Evolutionary conservation across 2,329 filamentous ascomycete genomes (phyloP), one percentile per base, ranked within the genome.

Genomic region (Stachybotrys chartarum): DNA sequence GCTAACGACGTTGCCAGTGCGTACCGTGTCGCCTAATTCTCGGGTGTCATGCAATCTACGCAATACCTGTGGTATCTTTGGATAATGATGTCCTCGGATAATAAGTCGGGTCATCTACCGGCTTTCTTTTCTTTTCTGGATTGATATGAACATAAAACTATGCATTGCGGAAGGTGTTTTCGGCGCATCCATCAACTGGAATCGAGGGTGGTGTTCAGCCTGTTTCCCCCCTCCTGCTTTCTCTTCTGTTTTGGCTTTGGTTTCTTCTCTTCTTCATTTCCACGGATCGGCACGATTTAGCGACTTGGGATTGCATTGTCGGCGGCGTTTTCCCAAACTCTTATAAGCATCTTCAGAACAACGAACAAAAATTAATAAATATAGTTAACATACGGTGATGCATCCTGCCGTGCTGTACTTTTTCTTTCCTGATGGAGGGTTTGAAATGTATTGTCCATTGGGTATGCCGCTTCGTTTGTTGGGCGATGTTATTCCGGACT

Each of bases 11-110:
- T 48, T 8, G 53, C 18, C 48, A 70, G 68, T 59, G 68, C 68
- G 24, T 71, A 70, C 57, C 68, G 69, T 49, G 68, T 52, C 8
- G 35, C 50, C 32, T 52, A 42, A 52, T 3, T 24, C 16, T 12
- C 59, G 5, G 35, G 35, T 10, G 8, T 14, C 35, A 42, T 42
- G 35, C 35, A 24, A 24, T 4, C 4, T 4, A 4, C 24, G 24
- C 24, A 24, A 24, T 24, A 24, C 24, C 24, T 24, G 24, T 24
- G 24, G 24, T 24, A 24, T 4, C 24, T 24, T 24, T 24, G 24
- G 24, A 24, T 24, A 24, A 24, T 24, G 24, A 24, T 24, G 24
- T 4, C 24, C 24, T 24, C 24, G 24, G 24, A 24, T 24, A 24
- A 24, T 24, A 24, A 24, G 24, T 24, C 24, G 24, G 24, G 24